Percentiles rank a stretch among this genome's conserved stretches.
These are phyloP conservation scores for Pholiota microspora DNA, from an alignment of 768 basidiomycete species.

Conservation along the genomic window DNA sequence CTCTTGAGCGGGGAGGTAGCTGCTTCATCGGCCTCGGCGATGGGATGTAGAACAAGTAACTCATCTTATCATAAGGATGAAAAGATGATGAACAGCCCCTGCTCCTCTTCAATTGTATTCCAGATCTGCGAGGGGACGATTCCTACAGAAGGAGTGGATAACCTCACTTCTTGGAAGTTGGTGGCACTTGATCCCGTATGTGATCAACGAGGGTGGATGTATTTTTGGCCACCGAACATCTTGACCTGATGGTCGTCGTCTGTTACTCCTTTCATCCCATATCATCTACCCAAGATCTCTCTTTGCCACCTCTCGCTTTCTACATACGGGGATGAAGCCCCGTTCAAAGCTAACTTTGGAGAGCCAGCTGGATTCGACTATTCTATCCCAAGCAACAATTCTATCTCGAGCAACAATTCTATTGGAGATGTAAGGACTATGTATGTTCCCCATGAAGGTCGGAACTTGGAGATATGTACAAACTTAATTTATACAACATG, in stretches of 20 bases:
- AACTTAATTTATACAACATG: background rate
- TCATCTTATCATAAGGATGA: background rate
- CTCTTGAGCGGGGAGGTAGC: background rate
- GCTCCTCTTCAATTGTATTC: background rate
- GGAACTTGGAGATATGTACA: background rate
- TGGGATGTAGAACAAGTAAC: background rate
- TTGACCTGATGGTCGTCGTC: background rate
- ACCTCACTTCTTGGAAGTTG: too few relatives aligned
- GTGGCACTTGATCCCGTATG: background rate
- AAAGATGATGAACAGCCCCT: background rate
- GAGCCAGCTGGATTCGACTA: background rate
- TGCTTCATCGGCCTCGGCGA: background rate
- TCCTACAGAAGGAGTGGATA: too few relatives aligned
- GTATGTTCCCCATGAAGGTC: background rate
- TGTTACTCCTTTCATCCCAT: background rate
- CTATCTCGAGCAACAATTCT: too few relatives aligned
- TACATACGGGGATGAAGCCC: background rate
- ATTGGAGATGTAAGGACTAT: too few relatives aligned
- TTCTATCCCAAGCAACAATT: background rate
- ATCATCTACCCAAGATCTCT: too few relatives aligned
- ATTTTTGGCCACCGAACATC: background rate
- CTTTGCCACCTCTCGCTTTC: too few relatives aligned
- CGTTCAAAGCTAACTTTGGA: background rate
- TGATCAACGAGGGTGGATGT: background rate
- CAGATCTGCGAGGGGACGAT: background rate